Conservation (phyloP, 768 basidiomycete genomes). For the Pulveroboletus sp. region DNA sequence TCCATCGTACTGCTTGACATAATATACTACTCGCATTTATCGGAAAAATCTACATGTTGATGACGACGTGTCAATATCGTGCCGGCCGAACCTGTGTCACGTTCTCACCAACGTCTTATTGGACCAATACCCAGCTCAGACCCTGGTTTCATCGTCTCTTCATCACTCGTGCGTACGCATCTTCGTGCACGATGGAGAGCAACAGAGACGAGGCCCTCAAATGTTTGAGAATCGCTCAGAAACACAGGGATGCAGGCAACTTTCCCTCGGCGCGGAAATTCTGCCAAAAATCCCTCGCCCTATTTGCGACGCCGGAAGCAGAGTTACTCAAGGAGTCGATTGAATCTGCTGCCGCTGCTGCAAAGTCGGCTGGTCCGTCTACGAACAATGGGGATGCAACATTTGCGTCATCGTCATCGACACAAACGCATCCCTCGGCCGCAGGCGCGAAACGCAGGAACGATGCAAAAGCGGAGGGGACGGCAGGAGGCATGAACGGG, state of each 20-base stretch:
- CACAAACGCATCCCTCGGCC: slow-evolving; percentile 75
- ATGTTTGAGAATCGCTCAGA: slow-evolving; percentile 76
- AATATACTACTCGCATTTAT: neutral
- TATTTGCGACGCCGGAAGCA: slow-evolving; percentile 81
- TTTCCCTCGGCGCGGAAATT: slow-evolving; percentile 81
- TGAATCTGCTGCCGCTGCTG: slow-evolving; percentile 46
- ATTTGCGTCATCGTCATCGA: slow-evolving; percentile 45
- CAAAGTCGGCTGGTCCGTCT: slow-evolving; percentile 39
- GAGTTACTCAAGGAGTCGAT: slow-evolving; percentile 63
- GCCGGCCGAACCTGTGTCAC: slow-evolving; percentile 7
- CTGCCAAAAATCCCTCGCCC: slow-evolving; percentile 79
- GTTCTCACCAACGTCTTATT: slow-evolving; percentile 24
- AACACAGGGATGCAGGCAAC: slow-evolving; percentile 71
- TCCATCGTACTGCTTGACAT: slow-evolving; percentile 8
- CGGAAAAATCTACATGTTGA: neutral
- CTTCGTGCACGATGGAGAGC: slow-evolving; percentile 58
- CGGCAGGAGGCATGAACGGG: slow-evolving; percentile 60
- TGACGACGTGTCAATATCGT: slow-evolving; percentile 9
- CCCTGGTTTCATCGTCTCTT: slow-evolving; percentile 7
- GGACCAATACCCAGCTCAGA: neutral
- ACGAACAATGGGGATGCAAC: slow-evolving; percentile 33
- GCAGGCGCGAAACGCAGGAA: slow-evolving; percentile 67
- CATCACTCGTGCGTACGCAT: slow-evolving; percentile 6
- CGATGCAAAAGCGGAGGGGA: slow-evolving; percentile 40
- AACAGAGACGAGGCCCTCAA: slow-evolving; percentile 90